A percentile compares a stretch with the other conserved stretches of the same genome.
Conservation (phyloP, 192 early-diverging fungal species). For the Coemansia sp. region DNA sequence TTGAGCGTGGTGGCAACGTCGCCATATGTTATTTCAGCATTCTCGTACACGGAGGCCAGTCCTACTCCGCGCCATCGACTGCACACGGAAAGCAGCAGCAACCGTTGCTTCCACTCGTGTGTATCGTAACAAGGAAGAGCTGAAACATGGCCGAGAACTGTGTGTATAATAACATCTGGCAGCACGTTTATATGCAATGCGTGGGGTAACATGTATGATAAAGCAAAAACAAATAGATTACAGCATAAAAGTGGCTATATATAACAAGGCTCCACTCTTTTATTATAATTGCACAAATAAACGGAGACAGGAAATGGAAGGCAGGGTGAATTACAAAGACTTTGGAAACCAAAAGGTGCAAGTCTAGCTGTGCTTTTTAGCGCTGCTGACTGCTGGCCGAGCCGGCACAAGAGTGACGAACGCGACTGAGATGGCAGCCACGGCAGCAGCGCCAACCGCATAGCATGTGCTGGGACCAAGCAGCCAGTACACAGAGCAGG, state of each 20-base stretch:
- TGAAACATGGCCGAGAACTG: not conserved
- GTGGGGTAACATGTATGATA: not conserved
- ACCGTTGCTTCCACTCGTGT: not conserved
- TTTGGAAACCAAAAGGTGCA: not conserved
- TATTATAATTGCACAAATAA: not conserved
- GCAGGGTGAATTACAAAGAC: too few species aligned
- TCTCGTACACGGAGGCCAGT: not conserved
- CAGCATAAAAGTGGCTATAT: too few species aligned
- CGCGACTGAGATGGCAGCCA: constrained; percentile 43
- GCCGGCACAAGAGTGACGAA: constrained; percentile 30
- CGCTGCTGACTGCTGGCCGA: not conserved
- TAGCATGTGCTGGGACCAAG: constrained; percentile 66
- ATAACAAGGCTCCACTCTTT: not conserved
- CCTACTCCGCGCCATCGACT: not conserved
- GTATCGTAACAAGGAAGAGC: not conserved
- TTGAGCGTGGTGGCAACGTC: not conserved
- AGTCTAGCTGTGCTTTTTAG: not conserved
- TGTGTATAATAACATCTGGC: not conserved
- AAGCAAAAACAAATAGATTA: not conserved
- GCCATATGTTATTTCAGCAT: not conserved
- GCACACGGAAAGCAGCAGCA: not conserved
- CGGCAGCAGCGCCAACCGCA: constrained; percentile 55
- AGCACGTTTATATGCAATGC: not conserved
- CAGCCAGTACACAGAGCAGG: constrained; percentile 87
- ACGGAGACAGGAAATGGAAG: not conserved